Base-by-base conservation (phyloP, 208 protist genomes). In the Endotrypanum monterogeii region DNA sequence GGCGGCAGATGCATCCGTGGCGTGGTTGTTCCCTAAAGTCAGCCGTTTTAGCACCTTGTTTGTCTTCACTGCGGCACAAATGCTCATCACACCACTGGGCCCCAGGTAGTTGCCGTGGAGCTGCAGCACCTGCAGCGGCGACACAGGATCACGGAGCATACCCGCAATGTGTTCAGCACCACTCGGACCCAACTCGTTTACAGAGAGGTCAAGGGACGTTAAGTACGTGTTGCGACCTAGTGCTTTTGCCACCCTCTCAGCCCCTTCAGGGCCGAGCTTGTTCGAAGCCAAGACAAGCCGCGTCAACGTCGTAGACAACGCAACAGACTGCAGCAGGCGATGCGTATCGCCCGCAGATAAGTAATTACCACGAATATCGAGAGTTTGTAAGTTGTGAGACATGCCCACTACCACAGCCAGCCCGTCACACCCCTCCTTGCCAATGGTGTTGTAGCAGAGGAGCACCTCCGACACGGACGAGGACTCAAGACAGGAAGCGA, bases 391-490 rank as follows among this genome's bases (percentile, higher is more conserved):
- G n/a, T 84, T 90, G 62, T 88, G 74, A 12, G 87, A 94, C 2
- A 93, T 68, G 61, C 87, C 94, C 44, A 96, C 84, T 25, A 96
- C 84, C 35, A 69, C 85, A 16, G 92, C 90, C n/a, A 98, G 71
- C 1, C 84, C 90, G 41, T 98, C 91, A 69, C 90, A 94, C n/a
- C 94, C 94, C 48, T 96, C 91, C 68, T 89, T 91, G 32, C 92
- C 94, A 76, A 98, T 94, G 78, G 94, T 84, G 72, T 98, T 98
- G 86, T 90, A 96, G 35, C 94, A 85, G 41, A 98, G 72, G 11
- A 93, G 60, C 23, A 95, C 79, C 67, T 96, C 85, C 55, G 71
- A 83, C 51, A 94, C 91, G 0, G 83, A 74, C 8, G 91, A 89
- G 1, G 81, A 86, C 67, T 96, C 88, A 18, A 94, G 67, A 48